Conservation (phyloP, 495 filamentous ascomycete genomes). For the Penicillium lividum region DNA sequence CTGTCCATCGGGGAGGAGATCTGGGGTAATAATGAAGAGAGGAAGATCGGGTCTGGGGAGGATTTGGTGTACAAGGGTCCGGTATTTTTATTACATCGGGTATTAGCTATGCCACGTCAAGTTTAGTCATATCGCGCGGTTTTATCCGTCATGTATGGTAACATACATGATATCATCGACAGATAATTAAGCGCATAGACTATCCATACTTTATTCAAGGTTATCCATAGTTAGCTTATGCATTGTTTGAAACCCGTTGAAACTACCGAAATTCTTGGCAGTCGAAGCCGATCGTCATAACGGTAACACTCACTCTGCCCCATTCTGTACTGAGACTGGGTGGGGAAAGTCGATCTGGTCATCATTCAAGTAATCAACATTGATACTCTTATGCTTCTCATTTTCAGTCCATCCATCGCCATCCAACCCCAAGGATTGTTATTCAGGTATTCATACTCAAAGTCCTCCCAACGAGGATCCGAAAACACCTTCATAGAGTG, state of each 20-base stretch:
- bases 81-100: conserved; percentile 14
- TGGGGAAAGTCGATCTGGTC: conserved; percentile 41
- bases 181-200: neutral
- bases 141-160: conserved; percentile 15
- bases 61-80: conserved; percentile 7
- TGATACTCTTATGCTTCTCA: conserved; percentile 35
- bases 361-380: conserved; percentile 43
- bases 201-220: too few relatives aligned
- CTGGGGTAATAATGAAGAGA: conserved; percentile 24
- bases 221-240: neutral
- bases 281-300: neutral
- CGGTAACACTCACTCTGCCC: neutral
- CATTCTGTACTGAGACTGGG: conserved; percentile 5
- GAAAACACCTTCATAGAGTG: conserved; percentile 39
- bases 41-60: conserved; percentile 13
- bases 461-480: conserved; percentile 46
- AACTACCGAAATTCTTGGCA: too few relatives aligned
- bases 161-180: conserved; percentile 19
- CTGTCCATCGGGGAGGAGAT: conserved; percentile 44
- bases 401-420: conserved; percentile 47
- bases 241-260: neutral
- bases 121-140: neutral
- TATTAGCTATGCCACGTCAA: neutral
- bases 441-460: conserved; percentile 40
- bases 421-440: conserved; percentile 38